A percentile compares a stretch with the other conserved stretches of the same genome.
Conservation (phyloP, 441 rosid species). For the Dalechampia spathulata region DNA sequence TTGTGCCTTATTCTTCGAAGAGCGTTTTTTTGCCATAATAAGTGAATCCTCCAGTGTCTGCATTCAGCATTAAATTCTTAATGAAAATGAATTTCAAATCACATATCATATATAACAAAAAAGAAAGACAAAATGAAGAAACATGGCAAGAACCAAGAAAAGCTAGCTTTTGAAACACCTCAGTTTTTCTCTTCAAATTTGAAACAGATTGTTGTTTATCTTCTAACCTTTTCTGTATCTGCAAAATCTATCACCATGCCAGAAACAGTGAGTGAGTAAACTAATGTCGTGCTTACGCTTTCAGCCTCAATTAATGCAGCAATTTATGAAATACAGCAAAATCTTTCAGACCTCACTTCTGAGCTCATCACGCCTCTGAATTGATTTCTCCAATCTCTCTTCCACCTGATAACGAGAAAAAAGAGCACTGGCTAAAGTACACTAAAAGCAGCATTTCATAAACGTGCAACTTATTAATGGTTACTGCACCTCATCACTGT, state of each 20-base stretch:
- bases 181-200: slow-evolving; percentile 52
- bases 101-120: too few species aligned
- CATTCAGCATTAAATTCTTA: slow-evolving; percentile 24
- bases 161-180: slow-evolving; percentile 28
- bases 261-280: slow-evolving; percentile 16
- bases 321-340: not conserved
- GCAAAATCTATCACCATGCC: slow-evolving; percentile 40
- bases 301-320: not conserved
- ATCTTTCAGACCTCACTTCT: slow-evolving; percentile 46
- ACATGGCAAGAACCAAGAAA: not conserved
- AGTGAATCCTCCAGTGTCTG: slow-evolving; percentile 76
- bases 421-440: not conserved
- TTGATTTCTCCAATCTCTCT: slow-evolving; percentile 42
- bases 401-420: slow-evolving; percentile 41
- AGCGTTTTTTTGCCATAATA: slow-evolving; percentile 49
- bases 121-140: slow-evolving; percentile 7
- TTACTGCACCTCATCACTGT: slow-evolving; percentile 38
- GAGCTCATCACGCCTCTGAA: slow-evolving; percentile 43
- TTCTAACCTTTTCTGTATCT: slow-evolving; percentile 40
- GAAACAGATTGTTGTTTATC: slow-evolving; percentile 38
- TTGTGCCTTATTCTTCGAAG: slow-evolving; percentile 47
- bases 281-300: too few species aligned
- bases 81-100: slow-evolving; percentile 11
- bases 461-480: not conserved
- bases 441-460: not conserved